Evolutionary conservation across 2,329 filamentous ascomycete species (phyloP), one percentile per base, ranked within the genome.

Genomic region (Pseudopithomyces maydicus): DNA sequence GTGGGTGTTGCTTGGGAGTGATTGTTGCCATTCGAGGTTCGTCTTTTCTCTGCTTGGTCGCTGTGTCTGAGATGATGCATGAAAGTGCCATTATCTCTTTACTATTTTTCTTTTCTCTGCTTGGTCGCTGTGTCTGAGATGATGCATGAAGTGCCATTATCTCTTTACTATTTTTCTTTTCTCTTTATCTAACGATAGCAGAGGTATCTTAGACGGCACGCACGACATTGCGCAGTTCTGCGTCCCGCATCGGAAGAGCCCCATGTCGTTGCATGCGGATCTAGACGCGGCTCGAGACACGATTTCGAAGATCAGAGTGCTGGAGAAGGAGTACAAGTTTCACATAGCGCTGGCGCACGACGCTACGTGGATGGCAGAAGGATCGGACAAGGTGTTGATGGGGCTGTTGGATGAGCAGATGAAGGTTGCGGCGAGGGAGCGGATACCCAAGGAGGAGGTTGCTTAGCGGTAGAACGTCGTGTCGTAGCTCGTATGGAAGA

Each of bases 11-110:
- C 58, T 74, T 6, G 72, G 69, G 2, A 71, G 70, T 42, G 72
- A 74, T 51, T 74, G 72, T 49, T 74, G 70, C 35, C 72, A 74
- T 56, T 74, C 70, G 2, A 69, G 68, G 71, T 72, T 54, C 3
- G 57, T 43, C 2, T 23, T 39, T 22, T 17, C n/a, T 4, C 3
- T 23, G 10, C 15, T 17, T n/a, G 7, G 4, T 17, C 8, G 5
- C 8, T 2, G 23, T 5, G 44, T 19, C 6, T 26, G n/a, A 12
- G n/a, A 12, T 6, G 33, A n/a, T n/a, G n/a, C n/a, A n/a, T n/a
- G n/a, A n/a, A n/a, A n/a, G n/a, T n/a, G n/a, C n/a, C 26, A 4
- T 29, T 29, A 4, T 29, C 4, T 29, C 26, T 8, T 29, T 29
- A 4, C 8, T 29, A 29, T 29, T 29, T 29, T 8, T 43, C 2